Evolutionary conservation across 2,329 filamentous ascomycete genomes (phyloP), one percentile per base, ranked within the genome.

Genomic region (Didymellaceae sp.): DNA sequence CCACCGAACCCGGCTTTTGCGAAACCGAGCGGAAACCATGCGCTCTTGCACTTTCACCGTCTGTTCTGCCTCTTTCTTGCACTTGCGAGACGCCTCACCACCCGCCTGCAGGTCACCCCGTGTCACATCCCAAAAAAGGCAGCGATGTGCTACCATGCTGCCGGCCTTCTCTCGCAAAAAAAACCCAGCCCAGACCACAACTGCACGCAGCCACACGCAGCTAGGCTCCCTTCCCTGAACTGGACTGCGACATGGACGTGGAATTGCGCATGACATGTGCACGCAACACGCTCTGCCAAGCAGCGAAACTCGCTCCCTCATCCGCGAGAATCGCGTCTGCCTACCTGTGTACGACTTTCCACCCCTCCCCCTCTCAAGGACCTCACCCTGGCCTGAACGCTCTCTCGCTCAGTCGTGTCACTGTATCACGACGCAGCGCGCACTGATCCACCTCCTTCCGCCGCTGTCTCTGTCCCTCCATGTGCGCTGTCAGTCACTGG

Each of bases 401-500:
- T 35, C 20, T 10, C 24, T 9, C 21, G 21, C 14, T 25, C 21
- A 25, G n/a, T n/a, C 26, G 34, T 38, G 34, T 22, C n/a, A 16
- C n/a, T 38, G 48, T 51, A 30, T 17, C 20, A 51, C 41, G 30
- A 30, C 7, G 11, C 10, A 11, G 7, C 7, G 11, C 24, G 26
- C 26, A 28, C 26, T 28, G 26, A 28, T 5, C 16, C 28, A 13
- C 5, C 17, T 22, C 21, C 17, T 30, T 20, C 24, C 35, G 31
- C 41, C 24, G 31, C 35, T 31, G 24, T 41, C 24, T n/a, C n/a
- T n/a, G 22, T 33, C 26, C n/a, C 10, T 42, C 31, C 37, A 37
- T 42, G 45, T 48, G 31, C 22, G 45, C 45, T 48, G 38, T 48
- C 40, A 38, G 14, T 18, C 4, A 39, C 20, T 33, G 37, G 46